A percentile compares a stretch with the other conserved stretches of the same genome.
phyloP scores from a whole-genome alignment of 2,329 filamentous ascomycete genomes.

The Myriangium duriaei region DNA sequence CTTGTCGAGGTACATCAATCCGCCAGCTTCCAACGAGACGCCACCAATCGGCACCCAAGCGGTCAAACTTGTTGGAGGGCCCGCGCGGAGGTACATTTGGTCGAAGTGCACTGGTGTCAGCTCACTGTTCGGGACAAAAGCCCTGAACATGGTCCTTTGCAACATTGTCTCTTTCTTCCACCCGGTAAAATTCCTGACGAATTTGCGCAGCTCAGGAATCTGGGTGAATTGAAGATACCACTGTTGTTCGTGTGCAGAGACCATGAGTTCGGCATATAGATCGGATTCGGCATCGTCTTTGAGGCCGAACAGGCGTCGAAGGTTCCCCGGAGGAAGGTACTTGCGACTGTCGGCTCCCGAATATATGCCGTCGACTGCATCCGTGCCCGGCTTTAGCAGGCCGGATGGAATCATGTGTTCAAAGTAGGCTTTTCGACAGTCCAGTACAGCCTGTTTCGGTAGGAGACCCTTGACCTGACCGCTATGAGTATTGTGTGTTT shows the following conservation, averaged over 20 bases:
- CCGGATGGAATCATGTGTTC: constrained; percentile 25
- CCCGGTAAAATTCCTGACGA: constrained; percentile 26
- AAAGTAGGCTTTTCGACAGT: constrained; percentile 32
- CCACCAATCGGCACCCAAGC: constrained; percentile 30
- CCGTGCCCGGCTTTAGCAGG: constrained; percentile 27
- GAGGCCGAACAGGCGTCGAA: too few species aligned
- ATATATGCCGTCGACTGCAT: constrained; percentile 31
- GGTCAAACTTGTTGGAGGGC: constrained; percentile 23
- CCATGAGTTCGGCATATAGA: constrained; percentile 7
- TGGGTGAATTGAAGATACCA: too few species aligned
- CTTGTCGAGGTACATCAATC: constrained; percentile 31
- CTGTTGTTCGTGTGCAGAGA: too few species aligned
- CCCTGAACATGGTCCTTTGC: constrained; percentile 26
- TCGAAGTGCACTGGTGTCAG: constrained; percentile 32
- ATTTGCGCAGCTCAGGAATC: constrained; percentile 12
- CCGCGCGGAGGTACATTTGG: constrained; percentile 28
- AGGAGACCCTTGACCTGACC: too few species aligned
- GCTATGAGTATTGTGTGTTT: too few species aligned
- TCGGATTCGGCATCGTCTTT: too few species aligned
- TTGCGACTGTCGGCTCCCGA: constrained; percentile 23
- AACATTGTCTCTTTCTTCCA: constrained; percentile 26
- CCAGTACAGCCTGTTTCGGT: too few species aligned
- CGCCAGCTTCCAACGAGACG: constrained; percentile 24
- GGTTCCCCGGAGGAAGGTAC: constrained; percentile 19
- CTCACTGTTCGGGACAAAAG: constrained; percentile 26